phyloP scores from a whole-genome alignment of 2,329 filamentous ascomycete species.

The Tolypocladium capitatum region DNA sequence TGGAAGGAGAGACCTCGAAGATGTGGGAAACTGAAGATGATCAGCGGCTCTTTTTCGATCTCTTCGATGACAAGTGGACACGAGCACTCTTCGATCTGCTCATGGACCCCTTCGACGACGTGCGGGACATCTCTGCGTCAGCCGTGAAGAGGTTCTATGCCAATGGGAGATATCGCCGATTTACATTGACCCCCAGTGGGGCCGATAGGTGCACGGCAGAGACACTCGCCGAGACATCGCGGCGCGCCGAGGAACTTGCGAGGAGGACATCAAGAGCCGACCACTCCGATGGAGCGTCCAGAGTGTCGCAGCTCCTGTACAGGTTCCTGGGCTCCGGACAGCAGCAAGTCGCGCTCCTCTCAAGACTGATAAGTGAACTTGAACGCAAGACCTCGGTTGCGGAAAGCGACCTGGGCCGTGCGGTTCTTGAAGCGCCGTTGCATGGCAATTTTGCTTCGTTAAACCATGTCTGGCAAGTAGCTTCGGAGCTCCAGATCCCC shows the following conservation, averaged over 20 bases:
- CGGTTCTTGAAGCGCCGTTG: conserved; percentile 52
- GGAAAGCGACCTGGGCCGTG: conserved; percentile 49
- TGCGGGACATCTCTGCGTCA: conserved; percentile 46
- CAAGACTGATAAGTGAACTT: conserved; percentile 44
- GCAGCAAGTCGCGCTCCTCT: conserved; percentile 36
- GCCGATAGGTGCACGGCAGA: conserved; percentile 8
- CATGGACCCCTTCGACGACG: conserved; percentile 86
- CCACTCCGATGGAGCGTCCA: conserved; percentile 81
- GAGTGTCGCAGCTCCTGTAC: conserved; percentile 58
- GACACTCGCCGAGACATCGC: conserved; percentile 33
- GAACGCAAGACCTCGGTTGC: conserved; percentile 52
- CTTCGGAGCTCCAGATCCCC: conserved; percentile 27
- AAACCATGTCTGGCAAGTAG: conserved; percentile 40
- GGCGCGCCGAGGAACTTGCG: conserved; percentile 43
- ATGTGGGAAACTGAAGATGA: conserved; percentile 25
- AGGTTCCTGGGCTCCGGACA: conserved; percentile 34
- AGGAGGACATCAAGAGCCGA: conserved; percentile 70
- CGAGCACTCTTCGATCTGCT: conserved; percentile 64
- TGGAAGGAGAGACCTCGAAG: conserved; percentile 46
- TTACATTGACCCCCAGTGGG: conserved; percentile 13
- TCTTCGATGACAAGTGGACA: conserved; percentile 37
- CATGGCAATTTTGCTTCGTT: conserved; percentile 59
- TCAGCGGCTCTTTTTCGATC: conserved; percentile 25
- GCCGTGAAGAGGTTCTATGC: conserved; percentile 37
- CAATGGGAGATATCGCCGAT: conserved; percentile 18